Base-by-base conservation (phyloP, 2,329 filamentous ascomycete genomes). In the Pyricularia grisea region DNA sequence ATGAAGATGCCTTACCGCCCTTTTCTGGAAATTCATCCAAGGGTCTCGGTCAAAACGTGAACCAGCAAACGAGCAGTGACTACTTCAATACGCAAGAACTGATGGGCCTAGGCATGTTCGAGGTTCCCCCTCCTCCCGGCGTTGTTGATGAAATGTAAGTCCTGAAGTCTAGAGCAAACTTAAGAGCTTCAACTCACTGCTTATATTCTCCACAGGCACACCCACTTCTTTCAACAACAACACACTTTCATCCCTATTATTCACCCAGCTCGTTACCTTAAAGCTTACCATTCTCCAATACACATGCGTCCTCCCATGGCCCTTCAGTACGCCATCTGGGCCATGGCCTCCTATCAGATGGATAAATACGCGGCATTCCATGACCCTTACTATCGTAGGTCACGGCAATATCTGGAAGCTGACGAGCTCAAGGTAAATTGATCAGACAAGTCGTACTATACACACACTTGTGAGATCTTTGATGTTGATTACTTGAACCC, bases 261-360 rank as follows among this genome's bases (percentile, higher is more conserved):
- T 60, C 92, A 97, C 74, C 88, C 88, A 42, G 86, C 87, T 23
- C 87, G 92, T 55, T 97, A 93, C 75, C 81, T 91, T 70, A 88
- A 91, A 33, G 86, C 90, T 3, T 90, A 95, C 79, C 90, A 94
- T 74, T 83, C 82, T 2, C 84, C 89, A 2, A 88, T 92, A 1
- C 85, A 91, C 69, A 87, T 90, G 83, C 89, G 92, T 69, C 94
- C 94, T 2, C 92, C 94, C 0, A 87, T 96, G 75, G 92, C 88
- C 74, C 80, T 97, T 61, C 87, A 94, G 74, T 97, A 97, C 78
- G 90, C 89, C 28, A 92, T 97, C 76, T 97, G 93, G 93, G 87
- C 89, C n/a, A 81, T 92, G 73, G 92, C 92, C 10, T 88, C 93
- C 5, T 86, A 87, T 17, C 83, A 89, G 1, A 87, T 89, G 36